Percentiles rank a stretch among this genome's conserved stretches.
Conservation (phyloP, 1,284 basidiomycete species). For the Cerioporus squamosus region DNA sequence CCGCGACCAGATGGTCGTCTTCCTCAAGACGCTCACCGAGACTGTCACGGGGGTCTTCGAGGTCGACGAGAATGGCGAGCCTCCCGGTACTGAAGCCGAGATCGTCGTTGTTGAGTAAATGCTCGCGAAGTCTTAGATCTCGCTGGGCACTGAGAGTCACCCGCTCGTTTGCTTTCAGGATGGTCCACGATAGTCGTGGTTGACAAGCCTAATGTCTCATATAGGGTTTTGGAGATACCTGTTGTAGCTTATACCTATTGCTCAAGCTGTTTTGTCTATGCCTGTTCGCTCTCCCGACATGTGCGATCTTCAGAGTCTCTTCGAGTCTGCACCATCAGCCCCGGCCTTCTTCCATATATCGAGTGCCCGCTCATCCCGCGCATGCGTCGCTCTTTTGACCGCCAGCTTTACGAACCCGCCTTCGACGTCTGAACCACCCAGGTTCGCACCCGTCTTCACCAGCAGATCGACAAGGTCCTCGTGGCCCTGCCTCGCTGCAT, state of each 20-base stretch:
- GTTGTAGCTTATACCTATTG: too few species aligned
- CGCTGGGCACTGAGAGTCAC: not conserved
- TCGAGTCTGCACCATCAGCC: conserved; percentile 13
- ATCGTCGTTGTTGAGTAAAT: conserved; percentile 12
- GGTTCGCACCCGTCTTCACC: conserved; percentile 75
- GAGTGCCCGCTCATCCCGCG: conserved; percentile 48
- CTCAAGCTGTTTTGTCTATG: not conserved
- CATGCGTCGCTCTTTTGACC: conserved; percentile 47
- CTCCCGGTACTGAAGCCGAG: not conserved
- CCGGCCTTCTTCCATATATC: conserved; percentile 58
- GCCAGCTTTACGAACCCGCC: conserved; percentile 59
- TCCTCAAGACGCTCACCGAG: conserved; percentile 61
- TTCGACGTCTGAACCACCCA: conserved; percentile 70
- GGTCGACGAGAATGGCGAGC: conserved; percentile 32
- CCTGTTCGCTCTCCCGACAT: too few species aligned
- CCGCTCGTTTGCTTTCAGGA: too few species aligned
- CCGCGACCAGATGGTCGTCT: conserved; percentile 63
- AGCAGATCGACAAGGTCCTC: conserved; percentile 66
- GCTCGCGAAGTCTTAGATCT: not conserved
- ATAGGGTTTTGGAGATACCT: too few species aligned
- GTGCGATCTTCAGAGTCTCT: too few species aligned
- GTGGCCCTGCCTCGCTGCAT: conserved; percentile 74
- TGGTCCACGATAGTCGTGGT: not conserved
- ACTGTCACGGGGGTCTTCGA: conserved; percentile 37
- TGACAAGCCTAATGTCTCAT: not conserved